phyloP scores from a whole-genome alignment of 2,329 filamentous ascomycete species.

The Fonsecaea monophora region DNA sequence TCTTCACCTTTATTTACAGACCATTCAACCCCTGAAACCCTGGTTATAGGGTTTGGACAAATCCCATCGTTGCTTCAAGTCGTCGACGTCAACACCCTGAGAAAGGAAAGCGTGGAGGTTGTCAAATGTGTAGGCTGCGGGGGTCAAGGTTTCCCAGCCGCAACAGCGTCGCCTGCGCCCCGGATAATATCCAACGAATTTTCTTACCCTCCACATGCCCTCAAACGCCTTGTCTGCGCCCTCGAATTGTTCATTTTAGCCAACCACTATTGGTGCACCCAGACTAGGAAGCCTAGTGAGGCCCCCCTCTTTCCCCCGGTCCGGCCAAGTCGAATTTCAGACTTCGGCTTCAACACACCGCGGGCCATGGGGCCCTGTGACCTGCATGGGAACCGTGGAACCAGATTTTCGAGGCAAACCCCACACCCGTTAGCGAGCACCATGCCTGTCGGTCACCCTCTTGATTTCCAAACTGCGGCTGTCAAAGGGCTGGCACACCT shows the following conservation, averaged over 20 bases:
- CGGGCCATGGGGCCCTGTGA: neutral
- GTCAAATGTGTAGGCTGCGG: neutral
- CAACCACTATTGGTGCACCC: neutral
- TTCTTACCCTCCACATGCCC: neutral
- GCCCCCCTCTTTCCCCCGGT: neutral
- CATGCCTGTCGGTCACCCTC: neutral
- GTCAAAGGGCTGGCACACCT: neutral
- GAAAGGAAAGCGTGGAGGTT: neutral
- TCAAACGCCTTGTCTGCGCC: neutral
- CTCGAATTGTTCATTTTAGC: neutral
- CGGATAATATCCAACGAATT: neutral
- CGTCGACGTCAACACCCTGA: neutral
- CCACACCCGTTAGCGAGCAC: neutral
- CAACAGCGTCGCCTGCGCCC: neutral
- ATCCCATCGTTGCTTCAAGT: neutral
- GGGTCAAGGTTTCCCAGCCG: neutral
- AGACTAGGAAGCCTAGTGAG: neutral
- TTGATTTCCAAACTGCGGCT: constrained; percentile 2
- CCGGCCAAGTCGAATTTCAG: neutral
- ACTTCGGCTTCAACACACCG: neutral
- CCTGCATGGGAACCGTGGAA: neutral
- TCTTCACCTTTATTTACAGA: too few species aligned
- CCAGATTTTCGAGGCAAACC: neutral
- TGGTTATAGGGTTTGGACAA: too few species aligned
- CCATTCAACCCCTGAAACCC: too few species aligned